These are phyloP conservation scores for Austroboletus eburneus DNA, from an alignment of 768 basidiomycete species.

Conservation along the genomic window DNA sequence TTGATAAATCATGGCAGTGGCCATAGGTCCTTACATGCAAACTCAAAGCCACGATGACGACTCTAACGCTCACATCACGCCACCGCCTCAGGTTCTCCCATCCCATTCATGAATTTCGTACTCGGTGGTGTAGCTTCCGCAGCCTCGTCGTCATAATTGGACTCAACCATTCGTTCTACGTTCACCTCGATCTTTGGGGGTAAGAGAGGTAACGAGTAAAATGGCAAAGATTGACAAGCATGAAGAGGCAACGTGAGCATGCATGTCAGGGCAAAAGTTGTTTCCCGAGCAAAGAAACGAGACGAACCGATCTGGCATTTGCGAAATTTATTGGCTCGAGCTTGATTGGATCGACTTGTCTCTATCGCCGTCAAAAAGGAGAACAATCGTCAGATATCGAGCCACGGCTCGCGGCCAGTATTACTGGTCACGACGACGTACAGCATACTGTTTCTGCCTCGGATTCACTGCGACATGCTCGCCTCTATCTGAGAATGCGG, in stretches of 20 bases:
- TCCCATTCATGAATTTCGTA: not conserved
- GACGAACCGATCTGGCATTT: conserved; percentile 9
- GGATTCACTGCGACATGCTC: not conserved
- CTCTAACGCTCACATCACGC: too few species aligned
- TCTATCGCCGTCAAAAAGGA: not conserved
- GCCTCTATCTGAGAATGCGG: not conserved
- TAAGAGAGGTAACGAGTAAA: not conserved
- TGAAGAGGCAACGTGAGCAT: not conserved
- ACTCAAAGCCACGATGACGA: too few species aligned
- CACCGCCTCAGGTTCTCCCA: not conserved
- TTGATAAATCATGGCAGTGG: too few species aligned
- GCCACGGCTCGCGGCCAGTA: too few species aligned
- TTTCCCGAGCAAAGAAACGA: not conserved
- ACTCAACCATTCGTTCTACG: conserved; percentile 13
- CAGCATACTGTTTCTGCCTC: not conserved
- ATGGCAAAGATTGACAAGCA: not conserved
- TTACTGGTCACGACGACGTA: conserved; percentile 3
- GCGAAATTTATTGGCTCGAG: not conserved
- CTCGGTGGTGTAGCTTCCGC: not conserved
- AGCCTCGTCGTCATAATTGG: conserved; percentile 10
- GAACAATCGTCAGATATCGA: not conserved
- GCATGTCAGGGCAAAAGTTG: not conserved
- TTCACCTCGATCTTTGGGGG: conserved; percentile 16
- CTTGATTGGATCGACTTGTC: conserved; percentile 1
- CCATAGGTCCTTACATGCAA: too few species aligned